phyloP scores from a whole-genome alignment of 768 basidiomycete species.

The Macrolepiota fuliginosa region DNA sequence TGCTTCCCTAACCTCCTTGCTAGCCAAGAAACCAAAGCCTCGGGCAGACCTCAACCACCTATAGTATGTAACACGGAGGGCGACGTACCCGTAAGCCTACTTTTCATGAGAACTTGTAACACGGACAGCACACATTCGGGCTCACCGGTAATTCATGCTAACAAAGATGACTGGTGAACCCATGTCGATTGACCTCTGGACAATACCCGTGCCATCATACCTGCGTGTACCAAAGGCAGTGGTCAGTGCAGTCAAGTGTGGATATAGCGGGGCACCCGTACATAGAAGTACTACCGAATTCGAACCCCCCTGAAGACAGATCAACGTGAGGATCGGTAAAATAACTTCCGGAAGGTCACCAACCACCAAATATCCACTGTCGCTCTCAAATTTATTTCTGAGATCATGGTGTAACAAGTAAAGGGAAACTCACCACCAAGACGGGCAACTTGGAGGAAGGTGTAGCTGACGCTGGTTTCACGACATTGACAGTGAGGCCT shows the following conservation, averaged over 20 bases:
- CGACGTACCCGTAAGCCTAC: constrained; percentile 15
- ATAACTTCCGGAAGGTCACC: constrained; percentile 6
- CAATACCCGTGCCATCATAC: constrained; percentile 43
- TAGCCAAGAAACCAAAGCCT: constrained; percentile 52
- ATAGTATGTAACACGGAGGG: neutral
- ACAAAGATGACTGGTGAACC: constrained; percentile 48
- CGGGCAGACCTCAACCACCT: neutral
- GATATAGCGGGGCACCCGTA: constrained; percentile 15
- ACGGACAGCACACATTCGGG: neutral
- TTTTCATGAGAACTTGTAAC: neutral
- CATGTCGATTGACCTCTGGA: constrained; percentile 41
- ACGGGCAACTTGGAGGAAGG: constrained; percentile 48
- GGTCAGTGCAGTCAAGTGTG: neutral
- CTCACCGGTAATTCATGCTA: constrained; percentile 49
- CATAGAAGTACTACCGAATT: constrained; percentile 36
- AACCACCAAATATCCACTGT: constrained; percentile 53
- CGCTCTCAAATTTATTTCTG: neutral
- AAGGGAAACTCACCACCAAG: constrained; percentile 34
- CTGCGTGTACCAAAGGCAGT: constrained; percentile 16
- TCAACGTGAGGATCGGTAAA: neutral
- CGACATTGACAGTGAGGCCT: constrained; percentile 55
- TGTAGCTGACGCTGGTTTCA: constrained; percentile 40
- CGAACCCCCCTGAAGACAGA: constrained; percentile 35
- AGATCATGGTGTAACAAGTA: neutral
- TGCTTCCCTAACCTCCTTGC: constrained; percentile 49